Evolutionary conservation across 2,329 filamentous ascomycete genomes (phyloP).

Genomic region (Monilinia vaccinii-corymbosi): DNA sequence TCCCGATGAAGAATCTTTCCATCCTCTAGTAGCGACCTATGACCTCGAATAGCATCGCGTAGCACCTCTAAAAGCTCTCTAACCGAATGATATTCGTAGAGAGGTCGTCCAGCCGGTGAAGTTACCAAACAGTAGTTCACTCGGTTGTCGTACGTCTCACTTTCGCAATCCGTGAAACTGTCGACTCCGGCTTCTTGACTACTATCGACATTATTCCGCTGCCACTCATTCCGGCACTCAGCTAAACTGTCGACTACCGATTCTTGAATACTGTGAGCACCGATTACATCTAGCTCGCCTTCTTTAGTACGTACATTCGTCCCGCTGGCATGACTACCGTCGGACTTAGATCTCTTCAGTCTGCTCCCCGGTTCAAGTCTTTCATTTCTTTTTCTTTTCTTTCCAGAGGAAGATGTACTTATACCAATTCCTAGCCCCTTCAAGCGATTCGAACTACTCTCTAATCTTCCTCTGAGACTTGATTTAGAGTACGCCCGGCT

Average conservation of each 20-base stretch:
- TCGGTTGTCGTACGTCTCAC: conserved; percentile 25
- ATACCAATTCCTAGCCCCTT: neutral
- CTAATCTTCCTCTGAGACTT: conserved; percentile 13
- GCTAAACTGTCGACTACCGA: conserved; percentile 18
- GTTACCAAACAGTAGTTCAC: conserved; percentile 27
- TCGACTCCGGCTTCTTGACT: conserved; percentile 13
- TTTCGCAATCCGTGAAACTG: conserved; percentile 11
- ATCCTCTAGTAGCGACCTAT: conserved; percentile 30
- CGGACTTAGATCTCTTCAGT: conserved; percentile 19
- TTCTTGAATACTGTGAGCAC: conserved; percentile 21
- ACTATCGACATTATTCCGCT: neutral
- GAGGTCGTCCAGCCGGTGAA: conserved; percentile 27
- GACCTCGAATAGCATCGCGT: conserved; percentile 31
- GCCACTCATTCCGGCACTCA: conserved; percentile 16
- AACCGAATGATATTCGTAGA: conserved; percentile 24
- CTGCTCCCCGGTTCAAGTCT: conserved; percentile 11
- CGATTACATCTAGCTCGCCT: conserved; percentile 15
- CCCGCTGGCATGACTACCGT: conserved; percentile 11
- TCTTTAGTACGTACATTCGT: conserved; percentile 15
- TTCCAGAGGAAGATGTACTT: conserved; percentile 4
- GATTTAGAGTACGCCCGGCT: conserved; percentile 15
- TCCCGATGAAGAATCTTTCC: conserved; percentile 32
- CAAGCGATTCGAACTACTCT: conserved; percentile 13
- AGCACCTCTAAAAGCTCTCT: conserved; percentile 30
- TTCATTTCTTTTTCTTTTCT: conserved; percentile 18